A percentile compares a stretch with the other conserved stretches of the same genome.
Conservation (phyloP, 1,139 yeast genomes). For the Nakaseomyces glabratus region DNA sequence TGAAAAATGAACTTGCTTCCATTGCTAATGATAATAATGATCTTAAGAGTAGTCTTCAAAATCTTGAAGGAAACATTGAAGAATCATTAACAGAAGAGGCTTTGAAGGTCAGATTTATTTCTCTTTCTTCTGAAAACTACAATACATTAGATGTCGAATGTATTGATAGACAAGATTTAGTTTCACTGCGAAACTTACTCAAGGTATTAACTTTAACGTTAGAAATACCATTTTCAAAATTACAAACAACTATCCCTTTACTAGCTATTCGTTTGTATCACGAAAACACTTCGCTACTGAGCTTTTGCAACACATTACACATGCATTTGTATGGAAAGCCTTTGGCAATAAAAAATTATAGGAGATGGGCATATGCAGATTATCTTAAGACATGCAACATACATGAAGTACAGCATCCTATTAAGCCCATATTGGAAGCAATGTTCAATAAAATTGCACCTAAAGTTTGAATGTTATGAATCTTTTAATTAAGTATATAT, state of each 20-base stretch:
- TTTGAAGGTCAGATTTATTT: neutral
- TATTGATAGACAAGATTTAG: constrained; percentile 22
- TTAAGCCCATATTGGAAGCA: constrained; percentile 8
- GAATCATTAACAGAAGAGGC: neutral
- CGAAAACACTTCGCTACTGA: constrained; percentile 24
- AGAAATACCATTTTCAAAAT: constrained; percentile 29
- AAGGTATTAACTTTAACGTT: constrained; percentile 27
- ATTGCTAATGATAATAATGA: neutral
- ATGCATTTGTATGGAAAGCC: constrained; percentile 19
- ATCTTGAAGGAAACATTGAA: constrained; percentile 1
- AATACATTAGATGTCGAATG: constrained; percentile 21
- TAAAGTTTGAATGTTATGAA: constrained; percentile 6
- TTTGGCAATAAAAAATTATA: constrained; percentile 15
- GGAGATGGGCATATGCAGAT: constrained; percentile 16
- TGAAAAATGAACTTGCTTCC: too few species aligned
- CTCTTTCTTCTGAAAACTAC: constrained; percentile 15
- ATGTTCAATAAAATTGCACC: constrained; percentile 7
- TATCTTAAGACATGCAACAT: constrained; percentile 15
- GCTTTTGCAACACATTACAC: constrained; percentile 28
- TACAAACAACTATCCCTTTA: constrained; percentile 24
- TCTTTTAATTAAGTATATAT: constrained; percentile 1
- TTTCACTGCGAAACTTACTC: constrained; percentile 28
- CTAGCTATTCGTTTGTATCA: constrained; percentile 23
- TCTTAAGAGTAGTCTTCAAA: constrained; percentile 1
- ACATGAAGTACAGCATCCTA: constrained; percentile 19